Conservation (phyloP, 331 rosid genomes). For the Ulmus americana region DNA sequence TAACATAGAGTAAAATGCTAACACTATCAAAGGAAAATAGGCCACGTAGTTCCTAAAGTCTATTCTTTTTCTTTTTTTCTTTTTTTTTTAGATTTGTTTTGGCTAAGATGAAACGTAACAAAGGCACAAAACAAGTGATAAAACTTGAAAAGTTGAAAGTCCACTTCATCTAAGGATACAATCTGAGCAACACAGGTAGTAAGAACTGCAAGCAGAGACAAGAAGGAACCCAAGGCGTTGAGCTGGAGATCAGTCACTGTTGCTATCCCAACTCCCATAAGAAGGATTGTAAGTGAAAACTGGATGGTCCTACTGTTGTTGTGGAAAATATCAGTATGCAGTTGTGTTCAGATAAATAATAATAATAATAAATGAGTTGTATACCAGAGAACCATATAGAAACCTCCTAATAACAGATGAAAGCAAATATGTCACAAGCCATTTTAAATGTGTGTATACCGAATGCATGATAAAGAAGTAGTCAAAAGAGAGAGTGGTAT, state of each 20-base stretch:
- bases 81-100: neutral
- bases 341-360: neutral
- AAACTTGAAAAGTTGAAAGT: conserved; percentile 13
- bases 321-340: conserved; percentile 17
- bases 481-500: neutral
- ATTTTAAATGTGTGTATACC: too few species aligned
- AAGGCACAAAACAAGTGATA: neutral
- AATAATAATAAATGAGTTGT: neutral
- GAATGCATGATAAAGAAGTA: neutral
- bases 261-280: conserved; percentile 80
- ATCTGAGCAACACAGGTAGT: conserved; percentile 88
- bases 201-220: conserved; percentile 66
- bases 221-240: conserved; percentile 69
- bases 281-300: conserved; percentile 58
- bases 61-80: too few species aligned
- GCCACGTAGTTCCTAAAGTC: too few species aligned
- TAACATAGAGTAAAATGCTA: too few species aligned
- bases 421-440: neutral
- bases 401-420: neutral
- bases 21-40: too few species aligned
- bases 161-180: conserved; percentile 52
- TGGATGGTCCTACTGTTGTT: conserved; percentile 60
- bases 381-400: neutral
- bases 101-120: conserved; percentile 2
- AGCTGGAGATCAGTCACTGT: conserved; percentile 85